Conservation (phyloP, 2,329 filamentous ascomycete genomes). For the Ophiostoma sp. region DNA sequence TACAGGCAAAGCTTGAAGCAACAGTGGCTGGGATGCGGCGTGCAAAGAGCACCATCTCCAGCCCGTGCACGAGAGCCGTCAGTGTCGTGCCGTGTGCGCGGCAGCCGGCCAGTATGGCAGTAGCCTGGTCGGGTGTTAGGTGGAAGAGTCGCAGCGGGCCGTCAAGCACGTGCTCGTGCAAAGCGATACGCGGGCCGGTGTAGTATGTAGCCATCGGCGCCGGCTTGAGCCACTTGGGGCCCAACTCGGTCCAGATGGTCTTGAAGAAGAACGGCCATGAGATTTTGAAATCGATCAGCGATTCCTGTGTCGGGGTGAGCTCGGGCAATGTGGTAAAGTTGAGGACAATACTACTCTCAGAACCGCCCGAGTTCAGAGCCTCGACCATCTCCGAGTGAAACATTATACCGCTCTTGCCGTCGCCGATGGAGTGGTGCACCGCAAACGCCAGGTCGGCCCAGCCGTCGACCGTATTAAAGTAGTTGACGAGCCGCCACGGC, state of each 20-base stretch:
- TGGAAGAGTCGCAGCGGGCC: conserved; percentile 38
- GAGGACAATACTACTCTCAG: conserved; percentile 28
- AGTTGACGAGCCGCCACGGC: conserved; percentile 45
- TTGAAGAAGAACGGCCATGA: conserved; percentile 40
- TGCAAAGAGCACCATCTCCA: conserved; percentile 41
- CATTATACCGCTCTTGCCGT: conserved; percentile 45
- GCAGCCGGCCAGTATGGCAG: conserved; percentile 38
- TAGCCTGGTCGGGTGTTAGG: conserved; percentile 32
- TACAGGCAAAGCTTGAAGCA: conserved; percentile 36
- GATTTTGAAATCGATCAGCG: conserved; percentile 38
- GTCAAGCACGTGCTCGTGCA: conserved; percentile 36
- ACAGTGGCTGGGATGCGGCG: conserved; percentile 34
- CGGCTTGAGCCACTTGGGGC: conserved; percentile 37
- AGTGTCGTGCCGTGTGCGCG: conserved; percentile 42
- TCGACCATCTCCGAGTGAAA: conserved; percentile 47
- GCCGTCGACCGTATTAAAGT: conserved; percentile 30
- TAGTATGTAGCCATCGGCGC: conserved; percentile 33
- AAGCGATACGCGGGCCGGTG: conserved; percentile 38
- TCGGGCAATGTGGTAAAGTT: conserved; percentile 32
- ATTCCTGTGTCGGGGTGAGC: conserved; percentile 40
- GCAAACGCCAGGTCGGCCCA: conserved; percentile 43
- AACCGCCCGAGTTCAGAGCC: conserved; percentile 37
- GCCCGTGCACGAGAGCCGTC: conserved; percentile 46
- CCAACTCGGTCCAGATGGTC: conserved; percentile 39
- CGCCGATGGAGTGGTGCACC: conserved; percentile 50